Conservation (phyloP, 768 basidiomycete species). For the Pleurotus tuoliensis region DNA sequence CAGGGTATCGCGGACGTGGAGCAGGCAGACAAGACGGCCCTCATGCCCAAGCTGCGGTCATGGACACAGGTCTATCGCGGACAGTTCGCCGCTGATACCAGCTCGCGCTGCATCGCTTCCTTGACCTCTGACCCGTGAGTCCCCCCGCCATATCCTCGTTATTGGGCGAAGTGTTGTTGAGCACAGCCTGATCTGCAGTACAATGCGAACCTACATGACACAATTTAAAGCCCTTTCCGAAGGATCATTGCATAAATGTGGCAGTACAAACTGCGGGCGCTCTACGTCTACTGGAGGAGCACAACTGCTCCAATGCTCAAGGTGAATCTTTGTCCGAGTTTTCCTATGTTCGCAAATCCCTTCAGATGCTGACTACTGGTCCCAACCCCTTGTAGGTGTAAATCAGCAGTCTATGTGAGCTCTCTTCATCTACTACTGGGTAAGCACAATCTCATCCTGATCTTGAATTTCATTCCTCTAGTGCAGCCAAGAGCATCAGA, state of each 20-base stretch:
- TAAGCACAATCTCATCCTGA: not conserved
- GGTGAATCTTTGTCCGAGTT: constrained; percentile 18
- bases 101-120: constrained; percentile 30
- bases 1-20: constrained; percentile 30
- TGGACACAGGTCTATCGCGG: constrained; percentile 27
- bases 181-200: constrained; percentile 12
- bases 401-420: constrained; percentile 40
- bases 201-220: constrained; percentile 22
- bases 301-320: constrained; percentile 32
- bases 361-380: not conserved
- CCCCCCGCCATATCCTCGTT: not conserved
- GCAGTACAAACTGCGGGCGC: constrained; percentile 23
- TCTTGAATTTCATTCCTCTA: constrained; percentile 10
- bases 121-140: constrained; percentile 24
- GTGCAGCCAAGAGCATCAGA: constrained; percentile 33
- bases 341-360: not conserved
- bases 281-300: constrained; percentile 18
- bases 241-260: constrained; percentile 26
- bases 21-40: constrained; percentile 24
- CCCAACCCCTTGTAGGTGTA: constrained; percentile 27
- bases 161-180: not conserved
- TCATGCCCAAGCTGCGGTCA: constrained; percentile 26
- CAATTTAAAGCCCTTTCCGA: constrained; percentile 25
- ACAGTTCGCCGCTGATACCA: constrained; percentile 26
- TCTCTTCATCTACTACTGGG: not conserved